Evolutionary conservation across 2,329 filamentous ascomycete species (phyloP).

Genomic region (Lasiodiplodia sp.): DNA sequence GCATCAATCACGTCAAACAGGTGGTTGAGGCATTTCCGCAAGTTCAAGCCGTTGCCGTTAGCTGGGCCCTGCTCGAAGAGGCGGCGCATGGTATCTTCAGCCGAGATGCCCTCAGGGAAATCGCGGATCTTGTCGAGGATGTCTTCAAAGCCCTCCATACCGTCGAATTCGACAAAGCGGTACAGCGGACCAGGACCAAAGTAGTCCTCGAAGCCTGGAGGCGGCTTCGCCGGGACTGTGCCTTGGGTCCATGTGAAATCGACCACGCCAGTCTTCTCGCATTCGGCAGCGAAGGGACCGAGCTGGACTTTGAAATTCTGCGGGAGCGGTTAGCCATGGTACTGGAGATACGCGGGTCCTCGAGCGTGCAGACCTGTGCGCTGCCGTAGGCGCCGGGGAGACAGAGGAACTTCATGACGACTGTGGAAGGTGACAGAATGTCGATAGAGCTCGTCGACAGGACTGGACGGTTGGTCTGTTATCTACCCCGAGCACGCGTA

Average conservation of each 20-base stretch:
- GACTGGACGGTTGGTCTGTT: background rate
- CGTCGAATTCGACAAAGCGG: slow-evolving; percentile 60
- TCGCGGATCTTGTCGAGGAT: slow-evolving; percentile 62
- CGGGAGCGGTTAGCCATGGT: background rate
- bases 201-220: slow-evolving; percentile 63
- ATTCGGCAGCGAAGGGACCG: slow-evolving; percentile 57
- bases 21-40: slow-evolving; percentile 39
- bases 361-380: slow-evolving; percentile 56
- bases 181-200: slow-evolving; percentile 64
- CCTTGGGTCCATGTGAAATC: slow-evolving; percentile 57
- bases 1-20: slow-evolving; percentile 56
- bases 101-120: slow-evolving; percentile 60
- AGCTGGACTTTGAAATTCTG: slow-evolving; percentile 66
- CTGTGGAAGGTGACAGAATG: slow-evolving; percentile 33
- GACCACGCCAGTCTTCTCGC: slow-evolving; percentile 55
- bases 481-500: background rate
- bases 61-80: slow-evolving; percentile 51
- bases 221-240: slow-evolving; percentile 58
- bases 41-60: slow-evolving; percentile 36
- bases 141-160: slow-evolving; percentile 48
- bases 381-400: slow-evolving; percentile 66
- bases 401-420: slow-evolving; percentile 63
- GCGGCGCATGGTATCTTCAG: slow-evolving; percentile 65
- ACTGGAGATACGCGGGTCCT: background rate
- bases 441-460: background rate